phyloP scores from a whole-genome alignment of 257 asterid genomes.

The Euphrasia confusa region DNA sequence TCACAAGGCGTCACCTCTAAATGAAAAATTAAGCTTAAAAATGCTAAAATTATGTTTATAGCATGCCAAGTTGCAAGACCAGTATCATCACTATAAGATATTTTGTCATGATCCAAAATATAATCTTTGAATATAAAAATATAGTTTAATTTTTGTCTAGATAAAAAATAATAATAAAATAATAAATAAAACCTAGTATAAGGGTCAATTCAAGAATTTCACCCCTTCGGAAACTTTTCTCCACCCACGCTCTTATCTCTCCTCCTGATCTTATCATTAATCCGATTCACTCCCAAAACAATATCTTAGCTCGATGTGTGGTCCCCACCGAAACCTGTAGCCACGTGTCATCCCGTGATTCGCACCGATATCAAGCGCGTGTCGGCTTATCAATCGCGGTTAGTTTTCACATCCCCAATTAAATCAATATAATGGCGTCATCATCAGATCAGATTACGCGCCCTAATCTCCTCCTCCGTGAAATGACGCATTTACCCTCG shows the following conservation, averaged over 20 bases:
- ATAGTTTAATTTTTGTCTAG: too few species aligned
- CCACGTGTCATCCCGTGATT: constrained; percentile 30
- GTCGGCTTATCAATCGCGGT: constrained; percentile 37
- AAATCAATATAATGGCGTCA: not conserved
- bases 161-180: not conserved
- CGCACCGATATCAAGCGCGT: constrained; percentile 25
- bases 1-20: too few species aligned
- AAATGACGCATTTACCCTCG: not conserved
- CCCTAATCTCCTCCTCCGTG: constrained; percentile 27
- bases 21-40: too few species aligned
- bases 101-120: too few species aligned
- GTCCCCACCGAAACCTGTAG: constrained; percentile 22
- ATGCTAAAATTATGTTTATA: too few species aligned
- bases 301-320: constrained; percentile 28
- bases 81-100: too few species aligned
- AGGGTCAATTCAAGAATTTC: constrained; percentile 23
- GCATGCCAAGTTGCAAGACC: too few species aligned
- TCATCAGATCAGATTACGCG: constrained; percentile 1
- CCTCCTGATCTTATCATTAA: constrained; percentile 33
- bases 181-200: not conserved
- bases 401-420: constrained; percentile 22
- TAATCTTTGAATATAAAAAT: too few species aligned
- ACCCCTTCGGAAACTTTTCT: constrained; percentile 18
- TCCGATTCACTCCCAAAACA: constrained; percentile 15
- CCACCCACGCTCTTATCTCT: constrained; percentile 26